Conservation (phyloP, 2,329 filamentous ascomycete genomes). For the Seiridium cupressi region DNA sequence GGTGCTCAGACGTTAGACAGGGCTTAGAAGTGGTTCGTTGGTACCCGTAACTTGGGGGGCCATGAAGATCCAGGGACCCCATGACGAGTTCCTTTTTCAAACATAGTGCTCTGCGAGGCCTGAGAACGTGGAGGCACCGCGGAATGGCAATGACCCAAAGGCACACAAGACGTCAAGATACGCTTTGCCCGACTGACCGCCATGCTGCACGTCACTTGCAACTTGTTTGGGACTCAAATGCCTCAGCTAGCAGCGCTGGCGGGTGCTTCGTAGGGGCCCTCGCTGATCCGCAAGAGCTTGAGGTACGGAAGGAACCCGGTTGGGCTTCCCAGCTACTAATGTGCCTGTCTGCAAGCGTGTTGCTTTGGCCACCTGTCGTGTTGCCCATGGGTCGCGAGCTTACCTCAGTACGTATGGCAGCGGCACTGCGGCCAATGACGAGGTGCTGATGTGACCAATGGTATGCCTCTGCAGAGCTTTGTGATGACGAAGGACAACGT, state of each 20-base stretch:
- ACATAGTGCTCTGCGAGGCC: slow-evolving; percentile 16
- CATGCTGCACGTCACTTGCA: slow-evolving; percentile 9
- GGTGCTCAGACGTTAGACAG: slow-evolving; percentile 25
- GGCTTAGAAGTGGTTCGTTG: slow-evolving; percentile 24
- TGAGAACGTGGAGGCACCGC: slow-evolving; percentile 12
- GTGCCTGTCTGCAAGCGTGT: too few relatives aligned
- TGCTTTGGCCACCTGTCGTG: not conserved
- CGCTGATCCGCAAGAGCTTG: too few relatives aligned
- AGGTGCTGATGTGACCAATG: not conserved
- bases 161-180: not conserved
- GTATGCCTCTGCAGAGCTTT: not conserved
- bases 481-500: not conserved
- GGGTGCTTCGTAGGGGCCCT: not conserved
- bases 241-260: not conserved
- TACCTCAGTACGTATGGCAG: not conserved
- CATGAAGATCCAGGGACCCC: slow-evolving; percentile 13
- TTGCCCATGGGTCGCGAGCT: not conserved
- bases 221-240: not conserved
- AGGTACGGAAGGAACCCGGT: too few relatives aligned
- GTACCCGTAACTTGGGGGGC: slow-evolving; percentile 21
- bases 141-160: slow-evolving; percentile 1
- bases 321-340: too few relatives aligned
- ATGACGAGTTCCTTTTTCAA: slow-evolving; percentile 21
- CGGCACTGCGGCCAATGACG: not conserved
- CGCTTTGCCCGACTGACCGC: not conserved